Base-by-base conservation (phyloP, 257 asterid species). In the Solanum piurae region DNA sequence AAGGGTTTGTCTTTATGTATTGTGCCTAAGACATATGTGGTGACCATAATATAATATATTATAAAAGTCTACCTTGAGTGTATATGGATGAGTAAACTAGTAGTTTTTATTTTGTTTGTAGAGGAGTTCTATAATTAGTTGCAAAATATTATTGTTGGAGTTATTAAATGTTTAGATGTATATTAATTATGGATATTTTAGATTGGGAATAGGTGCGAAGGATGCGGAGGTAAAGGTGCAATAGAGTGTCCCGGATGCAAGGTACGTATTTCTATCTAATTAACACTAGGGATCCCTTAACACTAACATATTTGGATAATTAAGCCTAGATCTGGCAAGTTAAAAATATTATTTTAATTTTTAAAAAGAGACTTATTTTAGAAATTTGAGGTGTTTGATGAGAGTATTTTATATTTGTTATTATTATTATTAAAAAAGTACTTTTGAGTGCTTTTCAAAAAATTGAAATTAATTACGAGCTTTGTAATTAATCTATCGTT, bases 231-330 rank as follows among this genome's bases (percentile, higher is more conserved):
- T 58, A 92, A 95, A 92, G 97, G 98, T 87, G 96, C 98, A 42
- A 86, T 96, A 55, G 99, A 96, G 66, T 96, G 98, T 74, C 93
- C 95, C 0, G 99, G 98, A 68, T 96, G 99, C 86, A 96, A 96
- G 98, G 98, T 95, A 64, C 23, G 97, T 95, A 58, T 11, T 40
- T 21, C 31, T 37, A 75, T 38, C 31, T 12, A 2, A 74, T 23
- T 38, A 66, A 66, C 14, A 4, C 10, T 27, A 62, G 52, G 52
- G 52, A 44, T 44, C 52, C 52, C 52, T 23, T 38, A 25, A 66
- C 14, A n/a, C 21, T 27, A 62, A 62, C 14, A 29, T 25, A 66
- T 66, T 66, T 27, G 9, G 37, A 14, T 27, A 55, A 55, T 55
- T 3, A 68, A 27, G 9, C 4, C 3, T 68, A 21, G 10, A 55